A percentile compares a stretch with the other conserved stretches of the same genome.
phyloP scores from a whole-genome alignment of 2,329 filamentous ascomycete genomes.

The Penicillium sp. region DNA sequence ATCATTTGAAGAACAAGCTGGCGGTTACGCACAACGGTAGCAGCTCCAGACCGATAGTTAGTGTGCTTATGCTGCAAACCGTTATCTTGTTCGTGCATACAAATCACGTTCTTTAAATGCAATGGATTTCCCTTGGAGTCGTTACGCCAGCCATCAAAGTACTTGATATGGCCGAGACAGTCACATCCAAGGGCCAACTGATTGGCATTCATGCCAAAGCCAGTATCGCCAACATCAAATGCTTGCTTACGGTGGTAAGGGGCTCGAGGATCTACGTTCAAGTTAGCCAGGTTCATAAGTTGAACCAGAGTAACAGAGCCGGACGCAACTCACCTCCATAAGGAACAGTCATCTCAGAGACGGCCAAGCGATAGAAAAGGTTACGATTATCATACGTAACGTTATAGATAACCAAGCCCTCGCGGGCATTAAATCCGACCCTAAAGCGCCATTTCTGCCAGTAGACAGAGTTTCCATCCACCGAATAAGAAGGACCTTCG shows the following conservation, averaged over 20 bases:
- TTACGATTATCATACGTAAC: constrained; percentile 62
- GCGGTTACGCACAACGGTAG: constrained; percentile 62
- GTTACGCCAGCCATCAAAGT: constrained; percentile 59
- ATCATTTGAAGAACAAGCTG: constrained; percentile 69
- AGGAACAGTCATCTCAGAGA: constrained; percentile 65
- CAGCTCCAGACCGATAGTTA: constrained; percentile 65
- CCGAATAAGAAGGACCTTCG: constrained; percentile 62
- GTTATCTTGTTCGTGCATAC: constrained; percentile 68
- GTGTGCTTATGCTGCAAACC: constrained; percentile 71
- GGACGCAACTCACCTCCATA: constrained; percentile 35
- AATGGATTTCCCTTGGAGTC: constrained; percentile 60
- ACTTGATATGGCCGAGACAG: constrained; percentile 68
- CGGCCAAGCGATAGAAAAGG: constrained; percentile 64
- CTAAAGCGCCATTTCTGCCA: constrained; percentile 68
- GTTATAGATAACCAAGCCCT: constrained; percentile 68
- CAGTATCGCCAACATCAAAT: constrained; percentile 67
- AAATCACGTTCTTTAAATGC: constrained; percentile 65
- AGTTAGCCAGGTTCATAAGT: constrained; percentile 21
- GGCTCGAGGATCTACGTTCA: constrained; percentile 62
- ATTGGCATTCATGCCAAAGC: constrained; percentile 67
- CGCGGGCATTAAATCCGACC: constrained; percentile 61
- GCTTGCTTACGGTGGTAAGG: constrained; percentile 70
- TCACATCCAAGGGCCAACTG: constrained; percentile 69
- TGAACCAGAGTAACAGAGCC: background rate
- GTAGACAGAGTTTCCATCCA: constrained; percentile 56